Evolutionary conservation across 139 green algal genomes (phyloP).

Genomic region (Raphidocelis subcapitata): DNA sequence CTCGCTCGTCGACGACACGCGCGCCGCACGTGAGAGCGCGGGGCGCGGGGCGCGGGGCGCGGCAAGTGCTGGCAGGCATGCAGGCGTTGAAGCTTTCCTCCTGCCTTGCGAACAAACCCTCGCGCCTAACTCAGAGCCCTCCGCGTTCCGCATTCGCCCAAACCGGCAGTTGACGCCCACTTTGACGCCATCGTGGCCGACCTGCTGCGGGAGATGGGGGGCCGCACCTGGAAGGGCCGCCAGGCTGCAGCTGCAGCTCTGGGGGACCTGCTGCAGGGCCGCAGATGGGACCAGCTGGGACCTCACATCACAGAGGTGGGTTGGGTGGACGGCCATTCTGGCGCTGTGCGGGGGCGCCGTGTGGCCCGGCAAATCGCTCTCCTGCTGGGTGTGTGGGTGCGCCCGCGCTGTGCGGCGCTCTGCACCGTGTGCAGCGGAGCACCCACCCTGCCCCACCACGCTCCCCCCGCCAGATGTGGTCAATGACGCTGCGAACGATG

Average conservation of each 20-base stretch:
- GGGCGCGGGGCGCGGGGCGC: not conserved
- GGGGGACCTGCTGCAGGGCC: conserved; percentile 78
- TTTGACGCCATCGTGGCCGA: conserved; percentile 61
- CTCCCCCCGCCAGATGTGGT: conserved; percentile 60
- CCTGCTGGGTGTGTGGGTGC: no score
- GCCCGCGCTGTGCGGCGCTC: no score
- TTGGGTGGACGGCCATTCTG: no score
- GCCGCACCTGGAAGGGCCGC: conserved; percentile 80
- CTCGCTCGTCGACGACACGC: conserved; percentile 71
- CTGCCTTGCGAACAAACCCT: no score
- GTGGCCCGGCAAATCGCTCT: no score
- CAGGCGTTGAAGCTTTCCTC: not conserved
- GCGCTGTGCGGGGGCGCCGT: no score
- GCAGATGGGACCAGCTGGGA: conserved; percentile 55
- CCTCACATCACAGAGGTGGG: conserved; percentile 37
- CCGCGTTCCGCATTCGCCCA: no score
- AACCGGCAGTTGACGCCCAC: conserved; percentile 50
- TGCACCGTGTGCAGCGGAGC: no score
- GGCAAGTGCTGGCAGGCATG: not conserved
- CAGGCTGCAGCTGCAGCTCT: conserved; percentile 72
- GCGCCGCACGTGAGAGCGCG: conserved; percentile 16
- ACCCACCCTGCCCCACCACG: not conserved
- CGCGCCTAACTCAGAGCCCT: no score
- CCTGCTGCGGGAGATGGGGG: conserved; percentile 68
- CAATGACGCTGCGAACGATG: conserved; percentile 70